Conservation (phyloP, 176 grass and related monocot genomes). For the Tuctoria greenei region DNA sequence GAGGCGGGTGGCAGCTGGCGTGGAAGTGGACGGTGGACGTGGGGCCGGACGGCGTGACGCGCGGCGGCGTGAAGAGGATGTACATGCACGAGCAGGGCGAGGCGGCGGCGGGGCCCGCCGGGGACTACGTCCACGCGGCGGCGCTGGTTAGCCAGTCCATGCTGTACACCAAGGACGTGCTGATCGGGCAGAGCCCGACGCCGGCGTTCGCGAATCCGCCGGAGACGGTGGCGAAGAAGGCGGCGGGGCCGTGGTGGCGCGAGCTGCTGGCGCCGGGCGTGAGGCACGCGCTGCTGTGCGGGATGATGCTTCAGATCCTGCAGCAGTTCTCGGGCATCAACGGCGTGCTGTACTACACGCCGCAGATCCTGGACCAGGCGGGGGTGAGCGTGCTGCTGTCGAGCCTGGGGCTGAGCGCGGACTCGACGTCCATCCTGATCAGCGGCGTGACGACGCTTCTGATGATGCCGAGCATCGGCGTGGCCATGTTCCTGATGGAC, state of each 20-base stretch:
- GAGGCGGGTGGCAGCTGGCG: slow-evolving; percentile 86
- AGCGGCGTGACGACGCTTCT: slow-evolving; percentile 66
- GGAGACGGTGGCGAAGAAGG: slow-evolving; percentile 1
- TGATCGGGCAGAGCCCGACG: slow-evolving; percentile 43
- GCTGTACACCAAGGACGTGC: slow-evolving; percentile 69
- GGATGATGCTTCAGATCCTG: slow-evolving; percentile 66
- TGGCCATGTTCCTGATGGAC: slow-evolving; percentile 97
- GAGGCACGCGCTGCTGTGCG: slow-evolving; percentile 61
- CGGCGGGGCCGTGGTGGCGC: slow-evolving; percentile 38
- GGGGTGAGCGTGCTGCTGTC: slow-evolving; percentile 68
- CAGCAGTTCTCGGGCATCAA: slow-evolving; percentile 94
- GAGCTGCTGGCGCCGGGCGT: slow-evolving; percentile 66
- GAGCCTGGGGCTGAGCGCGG: slow-evolving; percentile 49
- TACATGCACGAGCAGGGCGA: slow-evolving; percentile 71
- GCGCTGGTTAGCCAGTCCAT: slow-evolving; percentile 65
- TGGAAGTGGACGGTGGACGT: slow-evolving; percentile 74
- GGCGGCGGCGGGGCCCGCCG: neutral
- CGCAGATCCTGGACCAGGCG: slow-evolving; percentile 85
- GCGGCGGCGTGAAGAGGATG: slow-evolving; percentile 68
- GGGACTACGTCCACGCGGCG: slow-evolving; percentile 63
- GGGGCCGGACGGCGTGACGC: slow-evolving; percentile 42
- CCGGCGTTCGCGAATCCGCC: slow-evolving; percentile 59
- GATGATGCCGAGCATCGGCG: slow-evolving; percentile 72
- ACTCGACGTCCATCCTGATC: slow-evolving; percentile 78
- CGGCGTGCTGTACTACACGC: slow-evolving; percentile 89